Evolutionary conservation across 371 early-diverging fungal species (phyloP), one percentile per base, ranked within the genome.

Genomic region (Synchytrium microbalum): DNA sequence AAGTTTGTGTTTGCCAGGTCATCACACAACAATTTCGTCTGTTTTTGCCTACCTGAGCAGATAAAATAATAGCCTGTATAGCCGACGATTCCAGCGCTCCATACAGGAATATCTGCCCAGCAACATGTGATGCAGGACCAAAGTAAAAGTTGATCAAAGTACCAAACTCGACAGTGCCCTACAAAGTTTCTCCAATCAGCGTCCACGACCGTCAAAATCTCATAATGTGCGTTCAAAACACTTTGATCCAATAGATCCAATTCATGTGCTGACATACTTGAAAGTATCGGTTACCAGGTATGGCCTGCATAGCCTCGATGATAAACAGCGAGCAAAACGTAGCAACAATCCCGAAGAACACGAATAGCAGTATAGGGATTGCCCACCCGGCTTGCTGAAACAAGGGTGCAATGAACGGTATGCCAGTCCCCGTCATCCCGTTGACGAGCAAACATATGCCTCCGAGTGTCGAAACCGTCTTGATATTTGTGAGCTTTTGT

Each of bases 221-320:
- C 16, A 33, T 28, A 53, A 58, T 0, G 19, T 10, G 23, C 53
- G 25, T 1, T n/a, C n/a, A n/a, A n/a, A n/a, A n/a, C n/a, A n/a
- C n/a, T n/a, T n/a, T n/a, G n/a, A n/a, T n/a, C 1, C 30, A n/a
- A 54, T 29, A 24, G 13, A 3, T 55, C 14, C 19, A 5, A 32
- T 54, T 3, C 62, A 23, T 30, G 8, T 54, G 25, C 1, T 54
- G 59, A 1, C 28, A 33, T 38, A 74, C 77, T 76, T 81, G 78
- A 60, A 79, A 79, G 61, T 81, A 77, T 57, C 84, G 82, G 71
- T 90, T 91, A 23, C 90, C 92, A 8, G 85, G 84, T 38, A 89
- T 82, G 55, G 81, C 83, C 54, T 88, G 86, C 79, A 91, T 82
- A 13, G 87, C 86, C 65, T 91, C 91, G 62, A 87, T 84, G 26